Evolutionary conservation across 2,329 filamentous ascomycete species (phyloP), one percentile per base, ranked within the genome.

Genomic region (Cephalotrichum gorgonifer): DNA sequence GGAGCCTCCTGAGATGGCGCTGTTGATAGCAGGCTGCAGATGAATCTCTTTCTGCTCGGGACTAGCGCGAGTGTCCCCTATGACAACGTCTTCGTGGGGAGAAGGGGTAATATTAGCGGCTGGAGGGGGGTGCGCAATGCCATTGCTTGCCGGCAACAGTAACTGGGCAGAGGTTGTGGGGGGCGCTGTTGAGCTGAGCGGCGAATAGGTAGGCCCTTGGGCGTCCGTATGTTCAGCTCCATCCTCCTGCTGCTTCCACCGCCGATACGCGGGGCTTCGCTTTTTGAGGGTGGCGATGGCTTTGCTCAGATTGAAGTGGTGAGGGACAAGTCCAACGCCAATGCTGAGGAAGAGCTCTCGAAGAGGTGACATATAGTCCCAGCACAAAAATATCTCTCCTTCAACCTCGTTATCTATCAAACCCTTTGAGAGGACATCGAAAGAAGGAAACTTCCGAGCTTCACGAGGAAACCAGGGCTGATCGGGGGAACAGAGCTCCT

Each of bases 361-460:
- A 14, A 81, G 64, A 1, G 68, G 65, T 35, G 69, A 67, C 22
- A 75, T 64, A 11, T 83, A 69, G 30, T 74, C 69, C 23, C 66
- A 74, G 0, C 74, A 78, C 1, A 91, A 67, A 0, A 90, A 69
- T 0, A 75, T 71, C 42, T 78, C 70, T 2, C 87, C 87, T 49
- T 82, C 78, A 5, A 91, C 69, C 7, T 81, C 72, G 49, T 87
- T 74, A 1, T 82, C 73, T 6, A 73, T 67, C 5, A 94, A 63
- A 4, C 67, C 67, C 20, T 60, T 58, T 50, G 80, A 76, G 3
- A 94, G 70, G 0, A 60, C 45, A 0, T 50, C 43, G 15, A 46
- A n/a, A 20, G 23, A 35, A 26, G 15, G 51, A 44, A 28, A 51
- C n/a, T 12, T 51, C 35, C 58, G 57, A 0, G 73, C 64, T 46